Conservation (phyloP, 2,329 filamentous ascomycete genomes). For the Microdochium bolleyi region DNA sequence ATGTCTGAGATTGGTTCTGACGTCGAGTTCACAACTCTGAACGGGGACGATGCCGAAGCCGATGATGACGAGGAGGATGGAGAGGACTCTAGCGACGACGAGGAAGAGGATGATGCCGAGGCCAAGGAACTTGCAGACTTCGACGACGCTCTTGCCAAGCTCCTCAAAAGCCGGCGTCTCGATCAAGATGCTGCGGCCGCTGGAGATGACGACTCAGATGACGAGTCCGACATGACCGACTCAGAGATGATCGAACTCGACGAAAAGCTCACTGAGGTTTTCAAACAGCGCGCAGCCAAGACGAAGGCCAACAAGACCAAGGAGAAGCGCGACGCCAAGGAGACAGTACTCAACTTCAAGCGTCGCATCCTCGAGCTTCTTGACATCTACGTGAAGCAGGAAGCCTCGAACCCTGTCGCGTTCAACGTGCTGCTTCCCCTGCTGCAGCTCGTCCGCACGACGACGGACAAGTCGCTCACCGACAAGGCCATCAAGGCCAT, state of each 20-base stretch:
- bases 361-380: constrained; percentile 84
- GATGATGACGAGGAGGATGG: constrained; percentile 29
- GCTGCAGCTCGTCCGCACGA: constrained; percentile 68
- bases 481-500: constrained; percentile 68
- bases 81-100: constrained; percentile 28
- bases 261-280: constrained; percentile 73
- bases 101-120: constrained; percentile 33
- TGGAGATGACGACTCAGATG: constrained; percentile 34
- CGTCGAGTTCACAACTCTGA: constrained; percentile 30
- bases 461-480: constrained; percentile 65
- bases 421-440: constrained; percentile 69
- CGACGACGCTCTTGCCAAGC: constrained; percentile 68
- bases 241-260: constrained; percentile 92
- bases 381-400: constrained; percentile 74
- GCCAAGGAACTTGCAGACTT: constrained; percentile 42
- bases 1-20: constrained; percentile 26
- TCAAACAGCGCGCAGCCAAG: constrained; percentile 65
- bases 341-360: constrained; percentile 90
- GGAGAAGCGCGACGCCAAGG: constrained; percentile 79
- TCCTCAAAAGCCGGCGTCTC: constrained; percentile 63
- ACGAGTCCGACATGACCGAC: constrained; percentile 82
- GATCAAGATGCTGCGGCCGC: constrained; percentile 40
- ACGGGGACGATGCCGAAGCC: constrained; percentile 30
- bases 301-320: constrained; percentile 59
- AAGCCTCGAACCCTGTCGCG: constrained; percentile 59